Conservation (phyloP, 2,329 filamentous ascomycete species). For the Claviceps spartinae region DNA sequence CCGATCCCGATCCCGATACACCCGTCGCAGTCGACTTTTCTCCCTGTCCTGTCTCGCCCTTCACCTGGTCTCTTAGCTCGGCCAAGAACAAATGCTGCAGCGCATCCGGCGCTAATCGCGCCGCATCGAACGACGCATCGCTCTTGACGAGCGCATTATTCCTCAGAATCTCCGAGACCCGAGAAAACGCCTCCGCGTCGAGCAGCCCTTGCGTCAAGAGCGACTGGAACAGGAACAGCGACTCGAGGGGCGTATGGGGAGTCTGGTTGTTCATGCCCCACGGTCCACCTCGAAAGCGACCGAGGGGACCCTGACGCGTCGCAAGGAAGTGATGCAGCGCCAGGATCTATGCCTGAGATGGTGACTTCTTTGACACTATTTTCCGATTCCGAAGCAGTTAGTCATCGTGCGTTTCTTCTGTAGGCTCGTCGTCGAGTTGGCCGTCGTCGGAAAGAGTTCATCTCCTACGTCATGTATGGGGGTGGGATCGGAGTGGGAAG, state of each 20-base stretch:
- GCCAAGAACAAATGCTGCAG: conserved; percentile 67
- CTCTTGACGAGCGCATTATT: conserved; percentile 60
- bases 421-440: not conserved
- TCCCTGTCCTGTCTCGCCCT: conserved; percentile 30
- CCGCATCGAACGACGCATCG: conserved; percentile 57
- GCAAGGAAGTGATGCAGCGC: conserved; percentile 41
- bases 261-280: conserved; percentile 44
- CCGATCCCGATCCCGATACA: conserved; percentile 16
- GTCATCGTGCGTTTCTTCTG: not conserved
- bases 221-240: conserved; percentile 71
- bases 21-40: conserved; percentile 18
- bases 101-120: conserved; percentile 62
- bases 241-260: conserved; percentile 73
- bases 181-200: conserved; percentile 50
- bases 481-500: conserved; percentile 4
- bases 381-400: not conserved
- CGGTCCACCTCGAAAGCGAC: conserved; percentile 40
- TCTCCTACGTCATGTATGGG: conserved; percentile 13
- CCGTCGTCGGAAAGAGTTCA: not conserved
- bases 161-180: conserved; percentile 61
- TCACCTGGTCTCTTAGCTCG: conserved; percentile 61
- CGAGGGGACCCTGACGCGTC: conserved; percentile 40
- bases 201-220: conserved; percentile 55
- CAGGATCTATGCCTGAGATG: conserved; percentile 24
- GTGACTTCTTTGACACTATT: not conserved